Base-by-base conservation (phyloP, 2,329 filamentous ascomycete species). In the Seiridium unicorne region DNA sequence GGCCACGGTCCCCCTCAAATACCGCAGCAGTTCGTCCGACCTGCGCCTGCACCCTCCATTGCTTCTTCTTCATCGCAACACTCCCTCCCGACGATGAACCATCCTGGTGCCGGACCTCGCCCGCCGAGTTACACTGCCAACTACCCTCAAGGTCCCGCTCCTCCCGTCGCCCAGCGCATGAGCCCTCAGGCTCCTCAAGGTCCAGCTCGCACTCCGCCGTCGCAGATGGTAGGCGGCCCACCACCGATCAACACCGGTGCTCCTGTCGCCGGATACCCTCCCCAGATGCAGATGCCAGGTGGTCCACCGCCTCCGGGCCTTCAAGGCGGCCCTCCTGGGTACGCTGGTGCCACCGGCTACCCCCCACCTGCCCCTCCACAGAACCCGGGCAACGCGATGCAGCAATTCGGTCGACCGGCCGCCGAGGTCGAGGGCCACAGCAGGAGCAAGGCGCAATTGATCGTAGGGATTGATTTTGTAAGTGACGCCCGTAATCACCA, bases 381-480 rank as follows among this genome's bases (percentile, higher is more conserved):
- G 34, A 77, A 77, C 64, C 77, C 64, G 35, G 65, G 63, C 47
- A 70, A 79, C 64, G 69, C 75, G 67, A 65, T 78, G 74, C 74
- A 74, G 69, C 68, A 78, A 63, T 74, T 78, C 69, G 64, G 76
- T 68, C 78, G 78, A 68, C 79, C 80, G 13, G 83, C 84, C 49
- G 83, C 83, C 60, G 94, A 98, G 76, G 91, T 96, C 42, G 92
- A 97, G 69, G 93, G 91, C 61, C 91, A 89, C 69, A 92, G 89
- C 70, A 88, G 92, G 73, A 96, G 89, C 80, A 97, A 97, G 82
- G 91, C 95, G 57, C 95, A 98, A 81, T 83, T 99, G 70, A 99
- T 99, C 75, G 95, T 99, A 59, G 95, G 95, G 67, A 98, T 99
- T 74, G 95, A 99, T 78, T 99, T 99, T 83, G 95, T 96, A 81